Base-by-base conservation (phyloP, 176 grass and related monocot species). In the Elaeis guineensis region DNA sequence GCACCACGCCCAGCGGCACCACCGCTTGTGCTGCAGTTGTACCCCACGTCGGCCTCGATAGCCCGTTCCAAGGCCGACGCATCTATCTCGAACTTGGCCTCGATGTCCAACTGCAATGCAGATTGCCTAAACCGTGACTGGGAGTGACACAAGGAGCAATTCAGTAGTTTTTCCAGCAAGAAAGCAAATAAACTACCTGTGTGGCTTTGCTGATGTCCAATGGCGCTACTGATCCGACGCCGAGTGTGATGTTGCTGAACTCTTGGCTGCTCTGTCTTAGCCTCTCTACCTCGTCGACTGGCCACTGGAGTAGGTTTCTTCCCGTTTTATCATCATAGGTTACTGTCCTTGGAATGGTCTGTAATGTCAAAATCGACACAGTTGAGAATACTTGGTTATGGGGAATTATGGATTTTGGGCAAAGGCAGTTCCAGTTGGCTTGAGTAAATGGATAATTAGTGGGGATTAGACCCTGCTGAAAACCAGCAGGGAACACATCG, bases 301-400 rank as follows among this genome's bases (percentile, higher is more conserved):
- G 92, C 92, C 92, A 97, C 54, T 89, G 87, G n/a, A 98, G 72
- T 14, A 98, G 81, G 55, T 86, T 90, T 56, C 21, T 86, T 29
- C 93, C 87, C 0, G 87, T 98, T 69, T 85, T 89, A 49, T 70
- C 74, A 72, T 98, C 87, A 22, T 85, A 61, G 16, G 80, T 66
- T 25, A 98, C 56, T 4, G 87, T 83, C 64, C 87, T 88, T 2
- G 93, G 93, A 44, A 98, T 51, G 4, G 81, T 62, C 93, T 98
- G 73, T 16, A 0, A 63, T 39, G 32, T 57, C 35, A 28, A 0
- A 53, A 39, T 21, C 17, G 22, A 61, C 6, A 54, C 2, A n/a
- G 52, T 4, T 6, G 1, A 3, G 21, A 63, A 18, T 6, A 11
- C 29, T 48, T 15, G 21, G 20, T n/a, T 30, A 60, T 30, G 39